Evolutionary conservation across 2,329 filamentous ascomycete species (phyloP), one percentile per base, ranked within the genome.

Genomic region (Pseudocercospora vitis): DNA sequence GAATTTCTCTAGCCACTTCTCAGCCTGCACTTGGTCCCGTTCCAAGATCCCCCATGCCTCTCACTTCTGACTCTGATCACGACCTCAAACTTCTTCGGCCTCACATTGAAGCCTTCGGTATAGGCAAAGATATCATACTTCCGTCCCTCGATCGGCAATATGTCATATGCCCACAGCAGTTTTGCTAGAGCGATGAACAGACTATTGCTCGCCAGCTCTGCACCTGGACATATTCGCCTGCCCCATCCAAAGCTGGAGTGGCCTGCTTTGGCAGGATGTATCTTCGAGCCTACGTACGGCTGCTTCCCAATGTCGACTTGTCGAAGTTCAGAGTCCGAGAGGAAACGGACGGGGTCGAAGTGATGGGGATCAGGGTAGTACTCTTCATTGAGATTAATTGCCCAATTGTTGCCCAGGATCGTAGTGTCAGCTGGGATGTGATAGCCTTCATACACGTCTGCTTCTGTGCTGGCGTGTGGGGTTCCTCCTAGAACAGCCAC

Each of bases 141-240:
- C 24, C 48, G 23, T 4, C 68, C 71, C 26, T 68, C 59, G 3
- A 63, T 55, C 0, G 68, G 63, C 52, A 50, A 11, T 24, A 74
- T 67, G 32, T 73, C 65, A 47, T 69, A 72, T 0, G 66, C 68
- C 81, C 81, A 84, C 0, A 85, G 57, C 14, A 73, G 21, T 14
- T 63, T 64, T 4, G 64, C 64, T 8, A 70, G 33, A 8, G 68
- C 68, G 44, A 69, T 65, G 59, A 65, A 73, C 19, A 82, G 70
- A 0, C 73, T 80, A 0, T 78, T 76, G 33, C 77, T 74, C 0
- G 78, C 62, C 1, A 83, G 70, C 45, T 82, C 78, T 59, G 80
- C 74, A 0, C 78, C 77, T 2, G 72, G 70, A 56, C 78, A 80
- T 14, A 75, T 72, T 5, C 78, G 68, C 6, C 78, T 69, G 0